These are phyloP conservation scores for Populus deltoides DNA, from an alignment of 345 rosid species.

Conservation along the genomic window DNA sequence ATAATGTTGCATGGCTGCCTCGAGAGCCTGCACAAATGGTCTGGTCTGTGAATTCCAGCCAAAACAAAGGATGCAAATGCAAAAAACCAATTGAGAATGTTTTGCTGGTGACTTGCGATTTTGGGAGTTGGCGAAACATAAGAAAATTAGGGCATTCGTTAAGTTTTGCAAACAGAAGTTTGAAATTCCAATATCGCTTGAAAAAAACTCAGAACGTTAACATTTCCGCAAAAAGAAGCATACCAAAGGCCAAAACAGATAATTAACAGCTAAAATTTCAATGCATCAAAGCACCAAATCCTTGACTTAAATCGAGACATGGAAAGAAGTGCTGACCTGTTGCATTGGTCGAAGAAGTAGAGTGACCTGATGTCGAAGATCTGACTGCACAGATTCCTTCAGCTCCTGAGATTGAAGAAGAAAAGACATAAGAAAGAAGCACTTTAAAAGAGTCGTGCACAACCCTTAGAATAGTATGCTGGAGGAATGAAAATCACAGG, in stretches of 20 bases:
- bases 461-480: not conserved
- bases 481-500: not conserved
- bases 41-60: not conserved
- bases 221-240: not conserved
- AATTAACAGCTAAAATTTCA: not conserved
- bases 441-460: not conserved
- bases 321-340: conserved; percentile 51
- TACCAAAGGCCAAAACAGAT: not conserved
- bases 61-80: not conserved
- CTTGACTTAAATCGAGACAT: not conserved
- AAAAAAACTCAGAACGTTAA: not conserved
- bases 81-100: not conserved
- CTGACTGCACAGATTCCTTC: conserved; percentile 79
- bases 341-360: conserved; percentile 92
- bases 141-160: not conserved
- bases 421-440: not conserved
- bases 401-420: conserved; percentile 45
- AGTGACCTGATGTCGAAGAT: conserved; percentile 78
- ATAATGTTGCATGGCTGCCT: conserved; percentile 36
- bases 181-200: not conserved
- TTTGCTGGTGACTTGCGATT: not conserved
- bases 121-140: not conserved
- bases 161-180: too few species aligned
- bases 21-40: conserved; percentile 22
- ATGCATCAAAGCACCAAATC: not conserved